phyloP scores from a whole-genome alignment of 257 asterid species.

The Solanum sejunctum region DNA sequence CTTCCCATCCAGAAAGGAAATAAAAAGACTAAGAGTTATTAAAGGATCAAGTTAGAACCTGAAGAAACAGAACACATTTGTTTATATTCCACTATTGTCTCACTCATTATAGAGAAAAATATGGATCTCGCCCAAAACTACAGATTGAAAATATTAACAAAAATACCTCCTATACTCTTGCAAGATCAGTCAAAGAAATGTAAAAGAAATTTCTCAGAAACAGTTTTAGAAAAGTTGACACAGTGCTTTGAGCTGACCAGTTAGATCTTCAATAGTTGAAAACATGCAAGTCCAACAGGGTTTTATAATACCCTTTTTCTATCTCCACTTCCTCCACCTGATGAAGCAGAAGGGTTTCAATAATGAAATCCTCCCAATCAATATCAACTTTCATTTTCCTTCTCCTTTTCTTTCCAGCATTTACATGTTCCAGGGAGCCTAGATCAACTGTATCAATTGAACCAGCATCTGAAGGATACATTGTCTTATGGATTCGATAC shows the following conservation, averaged over 20 bases:
- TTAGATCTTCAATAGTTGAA: slow-evolving; percentile 17
- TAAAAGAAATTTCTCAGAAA: not conserved
- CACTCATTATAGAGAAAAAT: not conserved
- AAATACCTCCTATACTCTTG: not conserved
- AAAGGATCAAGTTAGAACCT: not conserved
- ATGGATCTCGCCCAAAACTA: not conserved
- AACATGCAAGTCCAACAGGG: slow-evolving; percentile 62
- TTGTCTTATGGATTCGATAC: slow-evolving; percentile 49
- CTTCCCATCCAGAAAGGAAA: not conserved
- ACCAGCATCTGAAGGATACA: slow-evolving; percentile 26
- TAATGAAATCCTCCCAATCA: slow-evolving; percentile 77
- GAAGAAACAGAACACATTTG: not conserved
- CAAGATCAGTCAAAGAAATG: not conserved
- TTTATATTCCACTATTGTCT: not conserved
- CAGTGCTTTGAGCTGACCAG: not conserved
- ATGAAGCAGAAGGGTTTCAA: slow-evolving; percentile 81
- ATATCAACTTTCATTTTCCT: slow-evolving; percentile 26
- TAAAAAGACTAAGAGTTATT: not conserved
- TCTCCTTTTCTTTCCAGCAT: slow-evolving; percentile 25
- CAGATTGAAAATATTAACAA: not conserved
- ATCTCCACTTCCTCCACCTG: slow-evolving; percentile 66
- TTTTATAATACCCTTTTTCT: slow-evolving; percentile 69
- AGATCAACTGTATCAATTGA: not conserved
- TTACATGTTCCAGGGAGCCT: slow-evolving; percentile 9
- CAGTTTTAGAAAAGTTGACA: not conserved